Conservation (phyloP, 225 moss, liverwort and hornwort genomes). For the Anthoceros angustus region DNA sequence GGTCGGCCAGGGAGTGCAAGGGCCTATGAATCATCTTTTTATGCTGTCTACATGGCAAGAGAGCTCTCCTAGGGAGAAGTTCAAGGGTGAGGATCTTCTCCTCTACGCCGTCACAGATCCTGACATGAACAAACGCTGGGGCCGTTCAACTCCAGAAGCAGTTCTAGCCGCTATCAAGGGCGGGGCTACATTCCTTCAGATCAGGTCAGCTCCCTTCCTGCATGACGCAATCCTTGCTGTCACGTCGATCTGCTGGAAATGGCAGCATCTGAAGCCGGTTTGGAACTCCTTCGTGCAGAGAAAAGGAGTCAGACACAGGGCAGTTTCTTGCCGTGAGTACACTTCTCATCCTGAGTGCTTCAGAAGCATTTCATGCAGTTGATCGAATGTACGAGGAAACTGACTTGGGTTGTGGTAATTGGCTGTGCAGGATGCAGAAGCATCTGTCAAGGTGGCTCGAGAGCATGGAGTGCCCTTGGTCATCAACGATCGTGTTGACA, state of each 20-base stretch:
- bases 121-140: conserved; percentile 74
- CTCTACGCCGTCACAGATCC: conserved; percentile 90
- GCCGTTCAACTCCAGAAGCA: conserved; percentile 74
- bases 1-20: conserved; percentile 68
- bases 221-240: neutral
- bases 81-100: conserved; percentile 53
- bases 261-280: neutral
- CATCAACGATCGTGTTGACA: conserved; percentile 79
- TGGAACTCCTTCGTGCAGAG: conserved; percentile 28
- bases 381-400: too few species aligned
- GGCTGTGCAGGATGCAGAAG: conserved; percentile 66
- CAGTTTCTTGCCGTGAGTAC: conserved; percentile 60
- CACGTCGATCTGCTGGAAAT: neutral
- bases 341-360: neutral
- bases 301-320: conserved; percentile 83
- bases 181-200: conserved; percentile 88
- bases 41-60: conserved; percentile 50
- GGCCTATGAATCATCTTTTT: conserved; percentile 68
- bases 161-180: conserved; percentile 81
- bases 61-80: conserved; percentile 26
- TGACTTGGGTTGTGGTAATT: neutral
- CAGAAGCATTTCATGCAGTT: neutral
- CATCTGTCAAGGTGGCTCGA: conserved; percentile 52
- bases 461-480: conserved; percentile 53
- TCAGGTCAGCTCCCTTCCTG: conserved; percentile 31